Base-by-base conservation (phyloP, 805 yeast genomes). In the Saturnispora diversa region DNA sequence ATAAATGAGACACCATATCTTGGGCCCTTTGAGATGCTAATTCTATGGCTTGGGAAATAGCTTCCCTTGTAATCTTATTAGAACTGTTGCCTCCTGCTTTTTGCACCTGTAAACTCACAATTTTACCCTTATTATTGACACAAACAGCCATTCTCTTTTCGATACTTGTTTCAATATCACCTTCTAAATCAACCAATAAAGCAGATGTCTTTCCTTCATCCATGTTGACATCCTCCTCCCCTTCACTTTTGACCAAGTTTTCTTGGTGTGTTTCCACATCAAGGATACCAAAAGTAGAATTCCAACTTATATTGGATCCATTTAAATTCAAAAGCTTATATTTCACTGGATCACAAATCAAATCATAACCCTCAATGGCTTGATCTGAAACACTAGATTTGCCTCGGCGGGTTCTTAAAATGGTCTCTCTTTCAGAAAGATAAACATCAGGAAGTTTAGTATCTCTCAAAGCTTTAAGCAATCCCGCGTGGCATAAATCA, bases 131-230 rank as follows among this genome's bases (percentile, higher is more conserved):
- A 2, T 48, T 47, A 35, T 43, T 44, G 20, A 48, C 45, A 12
- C 77, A 66, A 1, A 76, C 66, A 17, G 67, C 60, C 12, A 84
- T 60, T 15, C 75, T 69, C 31, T 83, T 74, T 32, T 60, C 60
- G 3, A 80, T 68, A 24, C 77, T 68, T 52, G 85, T 94, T 58
- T 86, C 96, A 5, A 87, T 81, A 45, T 82, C 90, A 11, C 94
- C 94, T 55, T 85, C 94, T 30, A 84, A 52, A 54, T 86, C 96
- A 1, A 84, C 77, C 35, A 86, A 56, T 12, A 84, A 51, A 0
- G 76, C 64, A 1, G 72, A 48, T 19, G 56, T 33, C 13, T 31
- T 35, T 1, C 10, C 17, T 8, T 26, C 15, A 3, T 35, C 44
- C 33, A 46, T 58, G 12, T 51, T 40, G 6, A 62, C 68, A 57